These are phyloP conservation scores for Backusella macrospora DNA, from an alignment of 192 early-diverging fungal genomes.

Conservation along the genomic window DNA sequence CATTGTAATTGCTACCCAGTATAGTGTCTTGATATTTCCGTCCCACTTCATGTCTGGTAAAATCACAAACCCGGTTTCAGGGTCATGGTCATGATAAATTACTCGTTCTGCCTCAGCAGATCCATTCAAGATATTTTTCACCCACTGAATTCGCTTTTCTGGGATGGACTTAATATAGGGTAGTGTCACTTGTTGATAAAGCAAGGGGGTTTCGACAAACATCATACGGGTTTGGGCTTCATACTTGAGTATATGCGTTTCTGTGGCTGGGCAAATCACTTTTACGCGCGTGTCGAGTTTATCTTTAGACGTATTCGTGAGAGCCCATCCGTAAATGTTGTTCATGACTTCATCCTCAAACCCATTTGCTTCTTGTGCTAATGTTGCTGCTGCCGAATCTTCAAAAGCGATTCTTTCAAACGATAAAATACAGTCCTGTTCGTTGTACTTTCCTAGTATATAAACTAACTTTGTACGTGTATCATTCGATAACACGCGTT, in stretches of 20 bases:
- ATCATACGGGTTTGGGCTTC: slow-evolving; percentile 60
- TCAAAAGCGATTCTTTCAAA: slow-evolving; percentile 57
- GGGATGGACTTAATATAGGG: slow-evolving; percentile 69
- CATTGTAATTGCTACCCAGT: slow-evolving; percentile 65
- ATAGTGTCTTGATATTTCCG: slow-evolving; percentile 60
- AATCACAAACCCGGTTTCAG: slow-evolving; percentile 69
- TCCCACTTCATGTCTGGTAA: slow-evolving; percentile 89
- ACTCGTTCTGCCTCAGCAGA: slow-evolving; percentile 67
- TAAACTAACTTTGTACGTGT: slow-evolving; percentile 31
- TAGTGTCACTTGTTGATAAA: slow-evolving; percentile 54
- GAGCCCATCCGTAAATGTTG: slow-evolving; percentile 71
- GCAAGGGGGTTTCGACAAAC: slow-evolving; percentile 64
- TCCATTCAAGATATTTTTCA: slow-evolving; percentile 74
- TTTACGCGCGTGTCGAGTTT: slow-evolving; percentile 59
- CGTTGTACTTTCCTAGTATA: slow-evolving; percentile 22
- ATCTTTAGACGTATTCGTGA: slow-evolving; percentile 42
- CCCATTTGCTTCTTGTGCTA: slow-evolving; percentile 38
- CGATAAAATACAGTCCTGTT: slow-evolving; percentile 41
- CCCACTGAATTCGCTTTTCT: slow-evolving; percentile 68
- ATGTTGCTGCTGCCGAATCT: slow-evolving; percentile 29
- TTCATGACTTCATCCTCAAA: slow-evolving; percentile 55
- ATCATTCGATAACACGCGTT: slow-evolving; percentile 30
- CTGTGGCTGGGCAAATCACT: slow-evolving; percentile 66
- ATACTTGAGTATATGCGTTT: slow-evolving; percentile 74
- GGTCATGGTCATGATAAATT: slow-evolving; percentile 60